Percentiles rank a stretch among this genome's conserved stretches.
phyloP scores from a whole-genome alignment of 2,329 filamentous ascomycete genomes.

The Xylariaceae sp. region DNA sequence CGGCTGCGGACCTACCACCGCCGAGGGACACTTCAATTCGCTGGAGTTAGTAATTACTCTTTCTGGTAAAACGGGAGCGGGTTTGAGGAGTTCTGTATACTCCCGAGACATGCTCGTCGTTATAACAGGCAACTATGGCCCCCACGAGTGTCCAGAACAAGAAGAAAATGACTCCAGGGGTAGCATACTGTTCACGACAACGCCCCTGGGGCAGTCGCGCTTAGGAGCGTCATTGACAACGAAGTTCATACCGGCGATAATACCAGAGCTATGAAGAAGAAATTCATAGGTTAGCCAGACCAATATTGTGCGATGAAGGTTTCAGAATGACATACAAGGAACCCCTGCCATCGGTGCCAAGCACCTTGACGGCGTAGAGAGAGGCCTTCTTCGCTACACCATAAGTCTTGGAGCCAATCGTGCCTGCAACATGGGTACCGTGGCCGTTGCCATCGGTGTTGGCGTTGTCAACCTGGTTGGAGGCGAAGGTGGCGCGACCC shows the following conservation, averaged over 20 bases:
- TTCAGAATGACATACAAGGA: slow-evolving; percentile 41
- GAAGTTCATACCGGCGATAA: slow-evolving; percentile 45
- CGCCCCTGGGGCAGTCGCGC: slow-evolving; percentile 46
- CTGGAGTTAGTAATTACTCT: no score
- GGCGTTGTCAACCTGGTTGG: slow-evolving; percentile 43
- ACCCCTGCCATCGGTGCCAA: slow-evolving; percentile 41
- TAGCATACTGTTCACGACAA: slow-evolving; percentile 62
- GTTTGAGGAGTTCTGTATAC: no score
- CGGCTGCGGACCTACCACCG: slow-evolving; percentile 50
- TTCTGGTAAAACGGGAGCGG: no score
- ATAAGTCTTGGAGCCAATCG: slow-evolving; percentile 48
- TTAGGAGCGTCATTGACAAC: slow-evolving; percentile 53
- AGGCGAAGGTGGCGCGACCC: slow-evolving; percentile 48
- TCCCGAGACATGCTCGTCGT: no score
- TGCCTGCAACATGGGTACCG: slow-evolving; percentile 49
- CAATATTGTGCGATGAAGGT: no score
- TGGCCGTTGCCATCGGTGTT: slow-evolving; percentile 49
- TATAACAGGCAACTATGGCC: no score
- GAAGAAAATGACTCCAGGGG: no score
- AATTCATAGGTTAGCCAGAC: neutral
- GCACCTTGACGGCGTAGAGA: slow-evolving; percentile 56
- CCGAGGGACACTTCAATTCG: slow-evolving; percentile 67
- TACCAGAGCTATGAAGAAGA: slow-evolving; percentile 32
- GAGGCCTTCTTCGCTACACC: slow-evolving; percentile 55
- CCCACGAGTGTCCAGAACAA: no score